Percentiles rank a stretch among this genome's conserved stretches.
These are phyloP conservation scores for Beauveria sp. DNA, from an alignment of 2,329 filamentous ascomycete genomes.

Conservation along the genomic window DNA sequence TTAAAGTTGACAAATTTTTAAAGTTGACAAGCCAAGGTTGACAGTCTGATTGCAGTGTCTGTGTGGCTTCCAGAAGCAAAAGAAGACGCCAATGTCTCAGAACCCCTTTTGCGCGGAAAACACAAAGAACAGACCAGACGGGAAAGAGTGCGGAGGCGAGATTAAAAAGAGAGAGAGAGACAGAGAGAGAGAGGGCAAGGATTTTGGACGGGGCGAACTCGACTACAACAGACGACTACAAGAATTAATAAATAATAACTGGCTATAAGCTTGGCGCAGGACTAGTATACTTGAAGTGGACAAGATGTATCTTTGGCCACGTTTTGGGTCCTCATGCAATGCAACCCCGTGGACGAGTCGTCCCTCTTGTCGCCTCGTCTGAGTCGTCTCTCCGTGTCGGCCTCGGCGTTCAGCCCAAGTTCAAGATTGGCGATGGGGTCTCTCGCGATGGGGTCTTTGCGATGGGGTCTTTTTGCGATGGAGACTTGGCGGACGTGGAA, in stretches of 20 bases:
- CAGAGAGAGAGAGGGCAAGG: neutral
- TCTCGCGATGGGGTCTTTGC: neutral
- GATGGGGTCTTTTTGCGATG: neutral
- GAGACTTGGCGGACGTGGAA: too few species aligned
- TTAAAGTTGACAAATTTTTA: too few species aligned
- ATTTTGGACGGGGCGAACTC: neutral
- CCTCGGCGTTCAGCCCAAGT: neutral
- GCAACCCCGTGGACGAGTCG: too few species aligned
- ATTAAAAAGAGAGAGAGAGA: neutral
- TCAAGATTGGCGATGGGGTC: conserved; percentile 2
- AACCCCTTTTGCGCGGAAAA: neutral
- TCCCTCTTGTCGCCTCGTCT: neutral
- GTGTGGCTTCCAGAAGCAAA: neutral
- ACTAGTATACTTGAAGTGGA: too few species aligned
- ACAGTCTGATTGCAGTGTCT: too few species aligned
- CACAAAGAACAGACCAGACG: neutral
- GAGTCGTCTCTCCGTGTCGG: neutral
- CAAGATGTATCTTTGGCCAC: too few species aligned
- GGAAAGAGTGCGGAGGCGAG: conserved; percentile 3
- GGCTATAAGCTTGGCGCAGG: too few species aligned
- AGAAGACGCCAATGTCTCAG: conserved; percentile 2
- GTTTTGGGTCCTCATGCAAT: too few species aligned
- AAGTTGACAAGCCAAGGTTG: too few species aligned
- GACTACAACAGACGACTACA: neutral
- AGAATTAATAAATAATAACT: too few species aligned